A percentile compares a stretch with the other conserved stretches of the same genome.
These are phyloP conservation scores for Piromyces finnis DNA, from an alignment of 192 early-diverging fungal genomes.

Conservation along the genomic window DNA sequence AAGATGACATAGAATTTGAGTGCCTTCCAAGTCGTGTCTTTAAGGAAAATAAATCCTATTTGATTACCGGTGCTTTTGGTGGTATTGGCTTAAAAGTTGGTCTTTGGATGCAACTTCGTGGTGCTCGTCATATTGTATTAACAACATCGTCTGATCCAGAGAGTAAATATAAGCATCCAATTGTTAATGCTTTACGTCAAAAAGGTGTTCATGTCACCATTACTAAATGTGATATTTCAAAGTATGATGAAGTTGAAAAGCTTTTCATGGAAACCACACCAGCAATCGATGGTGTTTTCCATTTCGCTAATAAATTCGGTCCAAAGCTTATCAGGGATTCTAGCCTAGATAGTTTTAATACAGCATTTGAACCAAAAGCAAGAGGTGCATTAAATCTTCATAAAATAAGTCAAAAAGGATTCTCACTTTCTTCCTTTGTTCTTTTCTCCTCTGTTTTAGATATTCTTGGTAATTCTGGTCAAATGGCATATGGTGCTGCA, in stretches of 20 bases:
- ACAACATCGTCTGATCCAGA: background rate
- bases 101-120: background rate
- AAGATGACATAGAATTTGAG: background rate
- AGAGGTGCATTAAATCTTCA: background rate
- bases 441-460: background rate
- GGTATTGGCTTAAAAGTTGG: background rate
- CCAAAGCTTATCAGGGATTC: background rate
- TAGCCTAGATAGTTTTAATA: background rate
- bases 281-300: background rate
- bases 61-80: background rate
- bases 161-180: background rate
- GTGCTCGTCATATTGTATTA: background rate
- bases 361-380: background rate
- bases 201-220: background rate
- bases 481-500: background rate
- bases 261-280: background rate
- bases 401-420: background rate
- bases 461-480: background rate
- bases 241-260: background rate
- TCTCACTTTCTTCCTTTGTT: background rate
- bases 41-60: background rate
- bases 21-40: background rate
- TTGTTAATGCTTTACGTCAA: background rate
- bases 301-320: background rate
- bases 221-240: background rate